These are phyloP conservation scores for Epipyxis sp. DNA, from an alignment of 108 stramenopile species.

Conservation along the genomic window DNA sequence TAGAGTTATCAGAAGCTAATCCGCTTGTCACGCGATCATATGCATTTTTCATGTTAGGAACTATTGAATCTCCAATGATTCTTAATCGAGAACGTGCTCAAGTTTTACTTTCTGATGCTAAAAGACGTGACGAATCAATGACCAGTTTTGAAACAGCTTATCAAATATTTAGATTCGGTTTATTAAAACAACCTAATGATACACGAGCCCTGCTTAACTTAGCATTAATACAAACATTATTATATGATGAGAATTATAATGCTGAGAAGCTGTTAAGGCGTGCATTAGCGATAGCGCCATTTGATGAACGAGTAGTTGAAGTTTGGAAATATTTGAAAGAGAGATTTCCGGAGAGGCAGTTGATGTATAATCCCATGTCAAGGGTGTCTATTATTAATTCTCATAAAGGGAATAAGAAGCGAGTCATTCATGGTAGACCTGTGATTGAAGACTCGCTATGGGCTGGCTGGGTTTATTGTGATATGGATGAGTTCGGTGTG, in stretches of 20 bases:
- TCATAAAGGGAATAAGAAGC: neutral
- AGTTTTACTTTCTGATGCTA: constrained; percentile 6
- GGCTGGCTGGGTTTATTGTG: constrained; percentile 25
- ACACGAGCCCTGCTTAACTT: constrained; percentile 15
- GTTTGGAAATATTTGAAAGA: constrained; percentile 8
- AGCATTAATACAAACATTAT: neutral
- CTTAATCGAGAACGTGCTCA: constrained; percentile 21
- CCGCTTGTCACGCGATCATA: constrained; percentile 16
- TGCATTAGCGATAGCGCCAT: constrained; percentile 21
- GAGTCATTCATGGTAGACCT: constrained; percentile 17
- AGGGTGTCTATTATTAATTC: neutral
- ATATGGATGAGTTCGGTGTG: neutral
- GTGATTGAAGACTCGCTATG: constrained; percentile 14
- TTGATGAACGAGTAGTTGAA: constrained; percentile 22
- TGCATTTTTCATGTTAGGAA: constrained; percentile 11
- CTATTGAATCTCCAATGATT: neutral
- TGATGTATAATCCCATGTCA: constrained; percentile 9
- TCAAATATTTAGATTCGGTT: neutral
- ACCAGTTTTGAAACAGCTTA: neutral
- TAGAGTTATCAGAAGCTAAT: constrained; percentile 23
- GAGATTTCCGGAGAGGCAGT: constrained; percentile 17
- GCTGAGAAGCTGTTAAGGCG: constrained; percentile 25
- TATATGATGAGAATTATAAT: neutral
- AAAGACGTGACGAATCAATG: neutral
- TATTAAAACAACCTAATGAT: neutral